Evolutionary conservation across 83 land plant species (phyloP), one percentile per base, ranked within the genome.

Genomic region (Diphasiastrum complanatum): DNA sequence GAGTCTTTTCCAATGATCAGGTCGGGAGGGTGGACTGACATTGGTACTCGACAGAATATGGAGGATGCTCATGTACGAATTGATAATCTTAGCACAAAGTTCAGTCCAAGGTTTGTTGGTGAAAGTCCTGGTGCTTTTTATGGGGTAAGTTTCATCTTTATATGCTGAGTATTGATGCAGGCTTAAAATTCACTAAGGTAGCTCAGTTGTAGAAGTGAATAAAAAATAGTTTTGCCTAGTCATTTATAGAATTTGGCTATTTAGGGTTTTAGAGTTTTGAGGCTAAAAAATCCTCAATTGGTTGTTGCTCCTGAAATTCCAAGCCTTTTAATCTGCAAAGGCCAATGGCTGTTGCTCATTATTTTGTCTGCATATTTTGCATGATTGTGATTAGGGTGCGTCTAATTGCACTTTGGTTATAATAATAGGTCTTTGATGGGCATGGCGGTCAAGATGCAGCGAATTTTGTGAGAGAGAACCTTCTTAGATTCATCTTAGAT

Each of bases 341-440:
- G n/a, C n/a, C n/a, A n/a, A 38, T 38, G 43, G 8, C 43, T 38
- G 43, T 38, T 8, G 43, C 14, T 38, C 43, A 8, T 38, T 38
- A 38, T 38, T 8, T 14, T 38, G 8, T 38, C 43, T 38, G 43
- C 43, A 8, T 38, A 14, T 38, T 38, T 14, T 8, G 43, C 14
- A 8, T 14, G 14, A 8, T 38, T 38, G 14, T 38, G 43, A 8
- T 38, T 38, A 8, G 14, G 8, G 43, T 8, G 12, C 43, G 8
- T 38, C 14, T 14, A 38, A n/a, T n/a, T n/a, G n/a, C n/a, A n/a
- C n/a, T n/a, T n/a, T n/a, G n/a, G n/a, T n/a, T n/a, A n/a, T n/a
- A n/a, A n/a, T n/a, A n/a, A n/a, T n/a, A n/a, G 43, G 43, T 38
- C 43, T 38, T 38, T 14, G 43, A 38, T 38, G 43, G 43, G 43